These are phyloP conservation scores for Phytophthora cactorum DNA, from an alignment of 352 stramenopile species.

Conservation along the genomic window DNA sequence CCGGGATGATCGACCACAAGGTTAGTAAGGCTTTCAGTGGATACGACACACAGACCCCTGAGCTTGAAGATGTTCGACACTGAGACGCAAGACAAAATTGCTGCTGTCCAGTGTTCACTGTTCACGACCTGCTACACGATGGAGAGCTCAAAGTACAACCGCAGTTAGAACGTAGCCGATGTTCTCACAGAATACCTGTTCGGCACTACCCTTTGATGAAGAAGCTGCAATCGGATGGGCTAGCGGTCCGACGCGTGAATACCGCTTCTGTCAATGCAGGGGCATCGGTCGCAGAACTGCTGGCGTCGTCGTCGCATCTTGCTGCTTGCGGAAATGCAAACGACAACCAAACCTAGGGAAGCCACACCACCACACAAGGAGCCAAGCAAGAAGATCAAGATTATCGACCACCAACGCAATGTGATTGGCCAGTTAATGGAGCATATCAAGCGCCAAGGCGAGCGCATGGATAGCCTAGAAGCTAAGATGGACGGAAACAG, in stretches of 20 bases:
- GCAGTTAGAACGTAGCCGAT: no score
- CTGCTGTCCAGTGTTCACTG: no score
- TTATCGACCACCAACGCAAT: not conserved
- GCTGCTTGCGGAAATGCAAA: not conserved
- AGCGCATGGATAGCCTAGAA: not conserved
- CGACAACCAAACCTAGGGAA: not conserved
- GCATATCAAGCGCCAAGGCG: not conserved
- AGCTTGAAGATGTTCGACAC: no score
- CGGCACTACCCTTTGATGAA: not conserved
- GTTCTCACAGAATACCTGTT: not conserved
- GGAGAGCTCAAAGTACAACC: no score
- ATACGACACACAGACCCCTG: no score
- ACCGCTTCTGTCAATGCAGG: not conserved
- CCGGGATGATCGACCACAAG: no score
- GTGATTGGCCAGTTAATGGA: not conserved
- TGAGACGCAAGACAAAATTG: no score
- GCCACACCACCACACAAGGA: not conserved
- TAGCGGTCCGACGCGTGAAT: not conserved
- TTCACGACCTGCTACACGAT: no score
- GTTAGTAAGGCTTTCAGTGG: no score
- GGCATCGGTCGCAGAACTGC: not conserved
- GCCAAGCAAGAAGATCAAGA: not conserved
- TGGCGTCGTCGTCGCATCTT: not conserved
- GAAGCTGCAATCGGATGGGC: not conserved
- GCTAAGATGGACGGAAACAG: not conserved